Percentiles rank a stretch among this genome's conserved stretches.
Evolutionary conservation across 345 rosid genomes (phyloP).

Genomic region (Citrus inodora): DNA sequence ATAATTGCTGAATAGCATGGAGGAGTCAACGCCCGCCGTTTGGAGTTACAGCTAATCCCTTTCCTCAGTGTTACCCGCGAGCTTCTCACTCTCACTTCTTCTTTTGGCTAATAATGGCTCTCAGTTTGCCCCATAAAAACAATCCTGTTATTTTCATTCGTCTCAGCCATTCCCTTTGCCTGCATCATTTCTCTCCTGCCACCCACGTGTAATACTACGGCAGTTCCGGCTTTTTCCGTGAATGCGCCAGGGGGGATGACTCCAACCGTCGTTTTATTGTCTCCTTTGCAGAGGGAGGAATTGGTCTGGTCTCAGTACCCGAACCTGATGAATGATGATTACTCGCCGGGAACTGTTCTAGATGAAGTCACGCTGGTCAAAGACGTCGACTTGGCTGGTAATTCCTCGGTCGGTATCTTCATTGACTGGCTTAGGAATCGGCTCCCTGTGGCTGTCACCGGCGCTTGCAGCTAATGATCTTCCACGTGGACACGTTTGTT

Average conservation of each 20-base stretch:
- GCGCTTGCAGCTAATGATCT: conserved; percentile 73
- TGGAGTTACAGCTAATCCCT: background rate
- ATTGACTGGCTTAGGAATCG: conserved; percentile 71
- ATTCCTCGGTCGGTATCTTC: conserved; percentile 59
- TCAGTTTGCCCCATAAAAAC: conserved; percentile 34
- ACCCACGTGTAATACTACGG: conserved; percentile 67
- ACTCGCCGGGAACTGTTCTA: too few relatives aligned
- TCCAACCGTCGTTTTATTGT: conserved; percentile 64
- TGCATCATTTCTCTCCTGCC: conserved; percentile 56
- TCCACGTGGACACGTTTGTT: conserved; percentile 70
- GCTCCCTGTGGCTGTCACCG: background rate
- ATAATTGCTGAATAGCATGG: background rate
- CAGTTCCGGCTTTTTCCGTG: conserved; percentile 76
- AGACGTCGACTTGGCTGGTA: conserved; percentile 66
- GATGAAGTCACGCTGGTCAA: conserved; percentile 34
- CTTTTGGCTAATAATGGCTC: conserved; percentile 20
- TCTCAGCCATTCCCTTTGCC: conserved; percentile 70
- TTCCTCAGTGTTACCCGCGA: background rate
- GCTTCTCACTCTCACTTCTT: background rate
- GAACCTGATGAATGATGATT: too few relatives aligned
- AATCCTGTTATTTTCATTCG: conserved; percentile 36
- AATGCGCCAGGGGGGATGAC: conserved; percentile 88
- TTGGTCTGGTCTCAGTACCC: conserved; percentile 33
- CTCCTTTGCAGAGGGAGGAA: conserved; percentile 68
- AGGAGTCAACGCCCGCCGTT: background rate